phyloP scores from a whole-genome alignment of 371 early-diverging fungal genomes.

The Zopfochytrium polystomum region DNA sequence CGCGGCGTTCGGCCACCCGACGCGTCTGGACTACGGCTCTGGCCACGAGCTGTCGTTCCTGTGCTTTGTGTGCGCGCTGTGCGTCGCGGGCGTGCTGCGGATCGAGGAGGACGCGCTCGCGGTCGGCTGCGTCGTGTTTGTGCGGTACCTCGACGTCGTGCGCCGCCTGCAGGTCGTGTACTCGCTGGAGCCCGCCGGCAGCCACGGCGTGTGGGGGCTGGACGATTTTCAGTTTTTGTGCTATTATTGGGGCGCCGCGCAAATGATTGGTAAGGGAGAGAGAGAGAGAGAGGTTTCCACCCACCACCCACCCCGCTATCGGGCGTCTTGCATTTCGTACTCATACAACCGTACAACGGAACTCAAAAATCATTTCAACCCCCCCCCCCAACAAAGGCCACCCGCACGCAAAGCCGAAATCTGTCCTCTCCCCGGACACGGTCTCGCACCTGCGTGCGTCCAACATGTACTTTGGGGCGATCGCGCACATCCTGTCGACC shows the following conservation, averaged over 20 bases:
- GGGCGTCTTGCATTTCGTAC: too few relatives aligned
- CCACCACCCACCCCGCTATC: too few relatives aligned
- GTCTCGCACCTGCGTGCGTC: too few relatives aligned
- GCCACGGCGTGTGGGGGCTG: slow-evolving; percentile 99
- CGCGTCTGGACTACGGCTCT: slow-evolving; percentile 98
- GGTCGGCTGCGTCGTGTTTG: slow-evolving; percentile 79
- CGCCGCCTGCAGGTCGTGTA: slow-evolving; percentile 87
- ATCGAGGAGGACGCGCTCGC: slow-evolving; percentile 47
- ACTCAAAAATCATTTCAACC: too few relatives aligned
- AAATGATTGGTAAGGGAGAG: slow-evolving; percentile 79
- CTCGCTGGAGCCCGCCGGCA: slow-evolving; percentile 99
- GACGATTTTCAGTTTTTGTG: slow-evolving; percentile 99
- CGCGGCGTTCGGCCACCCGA: slow-evolving; percentile 92
- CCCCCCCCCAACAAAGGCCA: too few relatives aligned
- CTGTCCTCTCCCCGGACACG: too few relatives aligned
- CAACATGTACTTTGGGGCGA: too few relatives aligned
- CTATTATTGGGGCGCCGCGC: slow-evolving; percentile 92
- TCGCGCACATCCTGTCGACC: too few relatives aligned
- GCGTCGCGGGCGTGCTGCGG: slow-evolving; percentile 27
- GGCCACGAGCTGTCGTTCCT: slow-evolving; percentile 99
- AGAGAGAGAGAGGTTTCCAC: too few relatives aligned
- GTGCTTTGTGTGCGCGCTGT: slow-evolving; percentile 73
- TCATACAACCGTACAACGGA: too few relatives aligned
- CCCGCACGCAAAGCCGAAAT: too few relatives aligned
- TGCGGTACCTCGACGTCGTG: slow-evolving; percentile 84